Conservation (phyloP, 179 eudicot species). For the Nepenthes alata region DNA sequence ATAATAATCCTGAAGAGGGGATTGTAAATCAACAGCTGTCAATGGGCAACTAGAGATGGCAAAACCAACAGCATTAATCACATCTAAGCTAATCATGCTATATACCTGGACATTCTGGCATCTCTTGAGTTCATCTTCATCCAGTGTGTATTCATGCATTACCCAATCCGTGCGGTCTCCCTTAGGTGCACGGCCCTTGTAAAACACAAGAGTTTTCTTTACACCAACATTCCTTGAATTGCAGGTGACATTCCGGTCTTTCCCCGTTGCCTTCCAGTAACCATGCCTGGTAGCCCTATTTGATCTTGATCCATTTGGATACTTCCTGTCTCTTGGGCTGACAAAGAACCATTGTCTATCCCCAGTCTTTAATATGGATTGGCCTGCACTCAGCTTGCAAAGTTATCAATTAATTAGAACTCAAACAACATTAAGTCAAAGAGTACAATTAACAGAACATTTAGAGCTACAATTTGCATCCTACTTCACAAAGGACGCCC, state of each 20-base stretch:
- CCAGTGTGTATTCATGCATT: conserved; percentile 83
- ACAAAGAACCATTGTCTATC: conserved; percentile 93
- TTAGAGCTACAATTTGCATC: too few species aligned
- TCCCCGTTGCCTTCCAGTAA: conserved; percentile 97
- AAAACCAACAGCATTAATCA: background rate
- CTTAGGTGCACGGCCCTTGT: conserved; percentile 78
- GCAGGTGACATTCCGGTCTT: conserved; percentile 52
- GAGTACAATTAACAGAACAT: too few species aligned
- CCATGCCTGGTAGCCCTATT: conserved; percentile 73
- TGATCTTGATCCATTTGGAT: conserved; percentile 74
- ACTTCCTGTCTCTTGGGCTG: conserved; percentile 80
- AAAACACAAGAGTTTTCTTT: conserved; percentile 80
- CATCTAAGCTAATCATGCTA: background rate
- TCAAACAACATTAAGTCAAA: background rate
- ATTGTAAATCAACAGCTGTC: background rate
- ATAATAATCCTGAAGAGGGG: conserved; percentile 33
- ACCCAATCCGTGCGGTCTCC: conserved; percentile 95
- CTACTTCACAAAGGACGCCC: too few species aligned
- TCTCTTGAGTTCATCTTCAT: conserved; percentile 68
- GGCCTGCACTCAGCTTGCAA: conserved; percentile 31
- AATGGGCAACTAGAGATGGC: background rate
- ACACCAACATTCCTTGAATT: conserved; percentile 61
- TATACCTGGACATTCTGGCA: conserved; percentile 30
- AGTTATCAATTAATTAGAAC: conserved; percentile 2
- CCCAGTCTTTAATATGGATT: conserved; percentile 59